These are phyloP conservation scores for Plasmodium vinckei DNA, from an alignment of 169 alveolate genomes.

Conservation along the genomic window DNA sequence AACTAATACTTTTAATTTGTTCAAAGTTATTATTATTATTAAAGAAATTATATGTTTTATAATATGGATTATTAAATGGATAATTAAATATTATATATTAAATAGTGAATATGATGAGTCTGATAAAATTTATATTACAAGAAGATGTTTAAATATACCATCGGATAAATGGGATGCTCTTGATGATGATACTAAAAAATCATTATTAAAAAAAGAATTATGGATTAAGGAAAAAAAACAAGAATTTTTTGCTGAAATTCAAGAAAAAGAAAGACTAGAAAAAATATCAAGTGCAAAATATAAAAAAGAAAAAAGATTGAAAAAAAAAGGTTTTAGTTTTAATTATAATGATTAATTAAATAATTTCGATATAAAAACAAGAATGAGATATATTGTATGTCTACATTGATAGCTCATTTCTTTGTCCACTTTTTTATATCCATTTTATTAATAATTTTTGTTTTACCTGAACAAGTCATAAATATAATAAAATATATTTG, in stretches of 20 bases:
- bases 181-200: conserved; percentile 29
- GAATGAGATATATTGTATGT: no score
- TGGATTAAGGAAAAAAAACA: conserved; percentile 49
- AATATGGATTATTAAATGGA: conserved; percentile 50
- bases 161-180: conserved; percentile 32
- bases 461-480: no score
- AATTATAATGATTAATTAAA: conserved; percentile 43
- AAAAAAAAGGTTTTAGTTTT: conserved; percentile 58
- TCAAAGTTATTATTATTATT: conserved; percentile 15
- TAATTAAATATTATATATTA: conserved; percentile 49
- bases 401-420: no score
- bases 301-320: conserved; percentile 63
- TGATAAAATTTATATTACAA: conserved; percentile 62
- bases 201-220: conserved; percentile 29
- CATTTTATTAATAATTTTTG: no score
- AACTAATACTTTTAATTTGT: background rate
- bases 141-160: conserved; percentile 39
- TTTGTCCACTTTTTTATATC: no score
- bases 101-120: conserved; percentile 53
- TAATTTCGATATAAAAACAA: no score
- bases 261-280: conserved; percentile 40
- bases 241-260: conserved; percentile 34
- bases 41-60: conserved; percentile 18
- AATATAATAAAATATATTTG: no score
- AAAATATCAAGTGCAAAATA: conserved; percentile 69